phyloP scores from a whole-genome alignment of 2,329 filamentous ascomycete species.

The Sporothrix dimorphospora region DNA sequence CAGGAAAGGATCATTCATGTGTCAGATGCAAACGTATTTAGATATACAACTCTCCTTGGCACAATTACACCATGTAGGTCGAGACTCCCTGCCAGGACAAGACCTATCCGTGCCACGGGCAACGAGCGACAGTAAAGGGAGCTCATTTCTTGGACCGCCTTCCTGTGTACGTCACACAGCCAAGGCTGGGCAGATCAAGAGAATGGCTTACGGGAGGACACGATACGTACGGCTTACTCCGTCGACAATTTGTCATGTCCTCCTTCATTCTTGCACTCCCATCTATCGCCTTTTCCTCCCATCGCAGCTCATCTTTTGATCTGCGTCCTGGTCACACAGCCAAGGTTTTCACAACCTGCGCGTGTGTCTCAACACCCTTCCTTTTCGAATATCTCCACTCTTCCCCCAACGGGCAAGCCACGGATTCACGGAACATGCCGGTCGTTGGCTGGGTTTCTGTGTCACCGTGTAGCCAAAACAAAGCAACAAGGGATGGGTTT shows the following conservation, averaged over 20 bases:
- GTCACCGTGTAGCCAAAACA: not conserved
- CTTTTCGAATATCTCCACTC: not conserved
- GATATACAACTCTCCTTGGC: not conserved
- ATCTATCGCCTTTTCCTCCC: not conserved
- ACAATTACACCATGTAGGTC: not conserved
- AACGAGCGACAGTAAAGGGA: not conserved
- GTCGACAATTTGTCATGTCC: not conserved
- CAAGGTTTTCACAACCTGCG: slow-evolving; percentile 11
- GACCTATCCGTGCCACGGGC: not conserved
- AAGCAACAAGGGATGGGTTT: not conserved
- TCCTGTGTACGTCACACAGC: not conserved
- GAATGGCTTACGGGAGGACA: not conserved
- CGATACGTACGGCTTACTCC: not conserved
- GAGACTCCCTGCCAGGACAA: not conserved
- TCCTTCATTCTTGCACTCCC: not conserved
- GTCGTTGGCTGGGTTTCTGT: not conserved
- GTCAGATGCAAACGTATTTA: not conserved
- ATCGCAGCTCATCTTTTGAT: not conserved
- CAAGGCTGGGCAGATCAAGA: slow-evolving; percentile 13
- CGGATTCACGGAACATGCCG: not conserved
- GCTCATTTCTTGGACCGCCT: not conserved
- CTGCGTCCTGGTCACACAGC: not conserved
- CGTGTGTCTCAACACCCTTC: not conserved
- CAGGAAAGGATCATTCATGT: not conserved
- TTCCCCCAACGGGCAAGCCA: not conserved